A percentile compares a stretch with the other conserved stretches of the same genome.
phyloP scores from a whole-genome alignment of 768 basidiomycete species.

The Tulasnella calospora region DNA sequence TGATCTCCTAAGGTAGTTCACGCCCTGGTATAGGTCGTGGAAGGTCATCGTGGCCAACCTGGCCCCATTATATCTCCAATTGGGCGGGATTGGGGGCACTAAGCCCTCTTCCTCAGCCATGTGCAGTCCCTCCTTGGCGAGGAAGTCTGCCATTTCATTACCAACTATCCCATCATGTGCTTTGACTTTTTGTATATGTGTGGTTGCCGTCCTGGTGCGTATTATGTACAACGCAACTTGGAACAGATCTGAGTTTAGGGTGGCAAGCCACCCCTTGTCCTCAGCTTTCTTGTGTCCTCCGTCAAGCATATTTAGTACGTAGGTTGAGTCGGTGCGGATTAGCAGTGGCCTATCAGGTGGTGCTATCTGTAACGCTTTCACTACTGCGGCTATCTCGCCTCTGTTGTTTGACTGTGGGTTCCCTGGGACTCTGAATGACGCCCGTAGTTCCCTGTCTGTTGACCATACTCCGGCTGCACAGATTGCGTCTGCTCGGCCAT shows the following conservation, averaged over 20 bases:
- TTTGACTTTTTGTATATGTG: background rate
- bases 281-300: background rate
- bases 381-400: constrained; percentile 2
- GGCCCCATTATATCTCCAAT: background rate
- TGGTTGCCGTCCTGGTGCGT: background rate
- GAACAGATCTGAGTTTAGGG: background rate
- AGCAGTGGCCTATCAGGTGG: background rate
- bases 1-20: background rate
- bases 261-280: background rate
- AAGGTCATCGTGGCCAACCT: background rate
- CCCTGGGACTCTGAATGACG: background rate
- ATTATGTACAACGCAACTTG: background rate
- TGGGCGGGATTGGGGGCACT: background rate
- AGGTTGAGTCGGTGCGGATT: background rate
- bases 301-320: background rate
- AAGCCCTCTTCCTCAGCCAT: too few species aligned
- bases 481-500: background rate
- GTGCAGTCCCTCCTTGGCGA: background rate
- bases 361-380: background rate
- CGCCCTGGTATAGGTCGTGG: background rate
- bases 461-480: constrained; percentile 6
- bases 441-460: background rate
- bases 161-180: background rate
- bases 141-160: background rate
- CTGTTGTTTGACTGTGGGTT: constrained; percentile 4